Evolutionary conservation across 2,329 filamentous ascomycete genomes (phyloP).

Genomic region (Penicillium palitans): DNA sequence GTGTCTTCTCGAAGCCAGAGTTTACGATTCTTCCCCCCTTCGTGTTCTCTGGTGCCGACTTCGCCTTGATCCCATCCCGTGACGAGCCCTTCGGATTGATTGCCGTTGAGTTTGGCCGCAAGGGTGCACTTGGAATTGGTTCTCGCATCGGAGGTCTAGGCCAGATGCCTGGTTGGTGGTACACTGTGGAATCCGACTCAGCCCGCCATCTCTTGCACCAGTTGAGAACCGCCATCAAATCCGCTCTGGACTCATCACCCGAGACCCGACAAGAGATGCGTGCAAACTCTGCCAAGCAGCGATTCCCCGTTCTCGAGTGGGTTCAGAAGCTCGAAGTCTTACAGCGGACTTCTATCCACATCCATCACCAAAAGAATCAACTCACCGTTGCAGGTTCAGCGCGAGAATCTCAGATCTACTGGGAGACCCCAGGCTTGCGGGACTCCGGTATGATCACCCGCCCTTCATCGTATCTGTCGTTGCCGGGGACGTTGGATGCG

Average conservation of each 20-base stretch:
- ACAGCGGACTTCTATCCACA: slow-evolving; percentile 60
- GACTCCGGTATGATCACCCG: slow-evolving; percentile 6
- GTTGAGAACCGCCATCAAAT: slow-evolving; percentile 64
- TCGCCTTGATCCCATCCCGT: slow-evolving; percentile 66
- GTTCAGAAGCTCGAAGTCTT: slow-evolving; percentile 64
- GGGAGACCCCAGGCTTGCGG: slow-evolving; percentile 9
- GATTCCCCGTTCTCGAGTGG: slow-evolving; percentile 69
- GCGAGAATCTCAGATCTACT: slow-evolving; percentile 34
- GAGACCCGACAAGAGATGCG: slow-evolving; percentile 61
- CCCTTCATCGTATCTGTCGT: not conserved
- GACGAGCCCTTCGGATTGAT: slow-evolving; percentile 70
- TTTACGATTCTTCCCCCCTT: slow-evolving; percentile 66
- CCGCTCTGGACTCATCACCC: slow-evolving; percentile 59
- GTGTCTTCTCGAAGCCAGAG: slow-evolving; percentile 68
- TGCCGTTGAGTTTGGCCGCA: slow-evolving; percentile 67
- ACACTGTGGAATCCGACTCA: slow-evolving; percentile 65
- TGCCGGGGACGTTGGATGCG: slow-evolving; percentile 1
- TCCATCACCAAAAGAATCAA: slow-evolving; percentile 50
- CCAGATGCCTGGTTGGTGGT: slow-evolving; percentile 72
- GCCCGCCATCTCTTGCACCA: slow-evolving; percentile 64
- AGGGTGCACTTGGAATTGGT: slow-evolving; percentile 67
- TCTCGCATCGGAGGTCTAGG: slow-evolving; percentile 66
- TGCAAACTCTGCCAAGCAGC: slow-evolving; percentile 63
- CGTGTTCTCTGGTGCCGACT: slow-evolving; percentile 68
- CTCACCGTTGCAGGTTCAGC: slow-evolving; percentile 24